Base-by-base conservation (phyloP, 1,284 basidiomycete genomes). In the Abortiporus biennis region DNA sequence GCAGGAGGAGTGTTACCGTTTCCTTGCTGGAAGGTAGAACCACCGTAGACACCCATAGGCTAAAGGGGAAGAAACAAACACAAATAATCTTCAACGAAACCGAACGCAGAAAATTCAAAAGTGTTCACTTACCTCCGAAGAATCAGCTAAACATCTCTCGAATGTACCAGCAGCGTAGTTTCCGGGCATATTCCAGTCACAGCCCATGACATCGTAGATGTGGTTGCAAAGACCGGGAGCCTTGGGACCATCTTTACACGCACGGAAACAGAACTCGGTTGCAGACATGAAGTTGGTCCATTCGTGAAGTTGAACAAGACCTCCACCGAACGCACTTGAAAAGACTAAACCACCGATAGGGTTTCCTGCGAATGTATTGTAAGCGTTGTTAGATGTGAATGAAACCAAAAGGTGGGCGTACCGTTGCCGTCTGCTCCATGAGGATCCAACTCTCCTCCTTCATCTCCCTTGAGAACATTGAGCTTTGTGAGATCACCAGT, bases 11-110 rank as follows among this genome's bases (percentile, higher is more conserved):
- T 86, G 0, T 52, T 55, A 0, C 74, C 66, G 40, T 80, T 65
- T 35, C 79, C 80, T 63, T 85, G 85, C 56, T 71, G 60, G 65
- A 80, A 86, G 0, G 78, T 83, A 6, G 78, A 81, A 3, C 63
- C 62, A 30, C 74, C 76, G 54, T 86, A 86, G 5, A 87, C 75
- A 31, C 85, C 85, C 76, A 81, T 80, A 6, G 72, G 81, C 78
- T 78, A 39, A n/a, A 29, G 33, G 12, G 41, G 27, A 25, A 34
- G 40, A 21, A 12, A 38, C 36, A 12, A 23, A 33, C 16, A 23
- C 13, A 5, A 20, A 24, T 22, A 13, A 24, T 24, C n/a, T n/a
- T n/a, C n/a, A n/a, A n/a, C n/a, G 13, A 36, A 29, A 20, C 31
- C 20, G 13, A 6, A 42, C 43, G 27, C 33, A 31, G 21, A n/a